Evolutionary conservation across 2,329 filamentous ascomycete genomes (phyloP), one percentile per base, ranked within the genome.

Genomic region (Hymenoscyphus occultus): DNA sequence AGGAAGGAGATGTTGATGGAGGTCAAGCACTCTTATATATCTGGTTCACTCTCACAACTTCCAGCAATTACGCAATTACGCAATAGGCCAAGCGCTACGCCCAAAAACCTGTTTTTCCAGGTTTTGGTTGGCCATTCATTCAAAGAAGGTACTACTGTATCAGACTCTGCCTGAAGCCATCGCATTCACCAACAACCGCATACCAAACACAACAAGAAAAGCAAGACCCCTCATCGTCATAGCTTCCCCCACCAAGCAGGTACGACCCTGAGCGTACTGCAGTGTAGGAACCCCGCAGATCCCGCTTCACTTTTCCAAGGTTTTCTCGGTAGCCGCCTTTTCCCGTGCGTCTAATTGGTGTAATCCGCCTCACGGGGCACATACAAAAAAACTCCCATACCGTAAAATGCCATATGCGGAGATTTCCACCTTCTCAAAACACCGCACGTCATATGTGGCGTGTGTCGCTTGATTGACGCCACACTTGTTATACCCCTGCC

Each of bases 41-140:
- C 45, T 7, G 22, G 45, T 19, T 22, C 19, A 3, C 13, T n/a
- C 19, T 13, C 9, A 16, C 54, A 51, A 6, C 51, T 5, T 16
- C 28, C 7, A 22, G 28, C 54, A 32, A 57, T 57, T 57, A 51
- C 45, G 28, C 54, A 32, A 57, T 57, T 57, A 51, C 45, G 45
- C 45, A 28, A 51, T 51, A 19, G 22, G 12, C n/a, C 19, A 10
- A 51, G 45, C n/a, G 3, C 22, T 13, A 16, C 31, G 10, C 31
- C 19, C 54, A 22, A 57, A 57, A 57, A 57, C 54, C 54, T 57
- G 54, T 12, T 57, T 57, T 57, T 3, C 54, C 32, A 35, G 35
- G 35, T 35, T 35, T 56, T 32, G 54, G 28, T 31, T 56, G 19
- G 54, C 54, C 28, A 22, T 51, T 22, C 45, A 16, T 6, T 35